Base-by-base conservation (phyloP, 2,329 filamentous ascomycete species). In the Colletotrichum liaoningense region DNA sequence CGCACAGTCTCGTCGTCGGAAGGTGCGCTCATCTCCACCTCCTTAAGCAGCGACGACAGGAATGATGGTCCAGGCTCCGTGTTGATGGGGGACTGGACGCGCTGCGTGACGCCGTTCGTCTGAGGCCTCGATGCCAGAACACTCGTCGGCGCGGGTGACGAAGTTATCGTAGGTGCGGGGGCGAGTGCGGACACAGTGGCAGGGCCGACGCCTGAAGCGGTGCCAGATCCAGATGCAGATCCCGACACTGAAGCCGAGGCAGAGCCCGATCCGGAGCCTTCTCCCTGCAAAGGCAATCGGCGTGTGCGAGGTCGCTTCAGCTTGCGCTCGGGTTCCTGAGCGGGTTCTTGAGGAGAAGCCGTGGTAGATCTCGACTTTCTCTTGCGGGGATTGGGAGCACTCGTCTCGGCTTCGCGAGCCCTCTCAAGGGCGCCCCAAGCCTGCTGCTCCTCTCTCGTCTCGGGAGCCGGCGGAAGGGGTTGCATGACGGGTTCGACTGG, bases 361-460 rank as follows among this genome's bases (percentile, higher is more conserved):
- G 93, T 93, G 2, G 89, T 86, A 4, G 95, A 97, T 52, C 88
- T 86, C 8, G 87, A 85, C 79, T 95, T 97, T 65, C 95, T 91
- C 84, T 98, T 95, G 72, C 94, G 91, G 64, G 86, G 85, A 74
- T 85, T 87, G 64, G 78, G 82, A 49, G 42, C 19, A 33, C 84
- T 81, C 58, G 84, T 81, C 75, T 93, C 89, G 22, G 90, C 88
- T 74, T 95, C 93, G 75, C 94, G 90, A 56, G 94, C 95, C 81
- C 93, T 94, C 77, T 98, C 95, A 75, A 98, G 92, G 24, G 94
- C 95, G 75, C 95, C 94, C 97, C 96, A 98, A 4, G 96, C 95
- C 71, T 92, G 89, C 67, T 93, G 88, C 81, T 97, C 95, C 77
- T 98, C 95, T 55, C 92, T 85, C 8, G 93, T 93, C 81, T 97